Conservation (phyloP, 169 alveolate genomes). For the Ophryocystis elektroscirrha region DNA sequence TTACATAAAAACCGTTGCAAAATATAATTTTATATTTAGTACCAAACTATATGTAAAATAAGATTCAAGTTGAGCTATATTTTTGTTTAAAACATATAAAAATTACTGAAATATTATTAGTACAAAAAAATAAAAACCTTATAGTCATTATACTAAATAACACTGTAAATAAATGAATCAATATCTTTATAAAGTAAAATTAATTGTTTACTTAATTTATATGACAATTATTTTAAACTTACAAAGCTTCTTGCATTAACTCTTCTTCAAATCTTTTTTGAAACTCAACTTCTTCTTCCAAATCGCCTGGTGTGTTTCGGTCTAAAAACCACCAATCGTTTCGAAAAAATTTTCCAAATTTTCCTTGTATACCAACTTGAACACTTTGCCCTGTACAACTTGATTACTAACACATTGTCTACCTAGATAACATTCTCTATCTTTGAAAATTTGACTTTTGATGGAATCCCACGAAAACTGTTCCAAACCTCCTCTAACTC, state of each 20-base stretch:
- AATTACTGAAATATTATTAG: too few species aligned
- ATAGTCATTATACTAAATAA: too few species aligned
- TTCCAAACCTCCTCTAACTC: constrained; percentile 15
- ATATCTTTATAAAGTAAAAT: too few species aligned
- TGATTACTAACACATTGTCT: not conserved
- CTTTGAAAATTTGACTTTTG: constrained; percentile 4
- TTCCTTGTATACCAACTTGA: constrained; percentile 2
- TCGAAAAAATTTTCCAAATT: not conserved
- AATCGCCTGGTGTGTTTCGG: not conserved
- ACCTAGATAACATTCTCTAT: constrained; percentile 14
- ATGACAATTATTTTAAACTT: not conserved
- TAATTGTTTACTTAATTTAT: too few species aligned
- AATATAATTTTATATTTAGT: too few species aligned
- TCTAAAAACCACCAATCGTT: constrained; percentile 3
- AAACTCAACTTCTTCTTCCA: constrained; percentile 1
- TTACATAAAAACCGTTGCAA: too few species aligned
- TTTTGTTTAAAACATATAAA: too few species aligned
- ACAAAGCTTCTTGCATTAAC: constrained; percentile 11
- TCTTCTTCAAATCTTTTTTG: constrained; percentile 1
- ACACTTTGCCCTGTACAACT: constrained; percentile 4
- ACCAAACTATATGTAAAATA: too few species aligned
- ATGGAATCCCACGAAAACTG: constrained; percentile 14
- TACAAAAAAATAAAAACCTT: too few species aligned
- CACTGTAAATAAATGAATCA: too few species aligned
- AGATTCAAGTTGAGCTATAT: too few species aligned